phyloP scores from a whole-genome alignment of 306 rosid genomes.

The Begonia fuchsioides region DNA sequence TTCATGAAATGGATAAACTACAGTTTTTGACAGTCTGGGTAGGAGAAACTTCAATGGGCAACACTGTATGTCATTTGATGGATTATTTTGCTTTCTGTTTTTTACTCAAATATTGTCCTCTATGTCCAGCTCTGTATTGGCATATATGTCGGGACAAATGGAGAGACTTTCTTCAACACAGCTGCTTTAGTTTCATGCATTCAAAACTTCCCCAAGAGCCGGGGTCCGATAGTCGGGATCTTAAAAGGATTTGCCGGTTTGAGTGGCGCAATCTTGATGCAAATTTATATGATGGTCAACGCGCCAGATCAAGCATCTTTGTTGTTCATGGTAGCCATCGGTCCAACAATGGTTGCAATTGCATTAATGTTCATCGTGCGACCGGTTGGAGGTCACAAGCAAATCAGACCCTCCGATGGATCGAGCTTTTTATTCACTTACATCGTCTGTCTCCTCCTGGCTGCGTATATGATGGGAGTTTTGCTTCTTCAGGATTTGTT shows the following conservation, averaged over 20 bases:
- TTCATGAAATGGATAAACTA: too few species aligned
- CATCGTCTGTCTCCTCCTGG: slow-evolving; percentile 48
- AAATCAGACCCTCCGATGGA: slow-evolving; percentile 35
- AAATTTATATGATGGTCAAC: slow-evolving; percentile 33
- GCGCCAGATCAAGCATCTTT: slow-evolving; percentile 37
- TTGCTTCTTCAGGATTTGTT: slow-evolving; percentile 34
- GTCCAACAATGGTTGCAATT: slow-evolving; percentile 40
- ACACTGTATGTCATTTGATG: too few species aligned
- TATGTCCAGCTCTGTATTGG: slow-evolving; percentile 71
- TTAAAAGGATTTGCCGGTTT: slow-evolving; percentile 91
- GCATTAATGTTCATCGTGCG: slow-evolving; percentile 47
- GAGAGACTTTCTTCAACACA: slow-evolving; percentile 94
- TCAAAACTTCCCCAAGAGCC: slow-evolving; percentile 88
- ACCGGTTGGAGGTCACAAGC: slow-evolving; percentile 37
- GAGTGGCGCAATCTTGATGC: slow-evolving; percentile 65
- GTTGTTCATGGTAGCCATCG: slow-evolving; percentile 49
- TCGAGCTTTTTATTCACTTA: slow-evolving; percentile 45
- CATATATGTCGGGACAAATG: slow-evolving; percentile 82
- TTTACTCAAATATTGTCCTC: too few species aligned
- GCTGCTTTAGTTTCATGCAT: slow-evolving; percentile 77
- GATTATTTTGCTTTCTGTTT: too few species aligned
- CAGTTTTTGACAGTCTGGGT: too few species aligned
- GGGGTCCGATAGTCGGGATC: slow-evolving; percentile 91
- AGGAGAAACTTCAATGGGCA: too few species aligned
- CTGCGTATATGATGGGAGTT: slow-evolving; percentile 51